Base-by-base conservation (phyloP, 192 early-diverging fungal species). In the Umbelopsis ramanniana region DNA sequence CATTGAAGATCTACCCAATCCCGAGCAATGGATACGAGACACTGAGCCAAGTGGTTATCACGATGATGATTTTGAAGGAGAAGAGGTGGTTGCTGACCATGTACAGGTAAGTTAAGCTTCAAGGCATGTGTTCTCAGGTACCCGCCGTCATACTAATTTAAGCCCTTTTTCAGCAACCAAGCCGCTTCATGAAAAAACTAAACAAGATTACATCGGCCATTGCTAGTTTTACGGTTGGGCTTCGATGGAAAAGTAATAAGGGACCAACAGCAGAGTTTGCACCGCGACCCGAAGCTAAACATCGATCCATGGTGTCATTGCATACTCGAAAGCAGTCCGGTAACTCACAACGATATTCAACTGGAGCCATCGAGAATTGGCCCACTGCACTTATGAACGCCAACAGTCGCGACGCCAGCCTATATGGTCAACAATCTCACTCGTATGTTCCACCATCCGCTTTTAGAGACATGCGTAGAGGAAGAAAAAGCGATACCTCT, bases 31-130 rank as follows among this genome's bases (percentile, higher is more conserved):
- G 96, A 88, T 90, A 14, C 78, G 79, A 21, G 90, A 94, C 57
- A 92, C 94, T 12, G 91, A 95, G 75, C 95, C 93, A 26, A 72
- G 82, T 5, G 80, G 85, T 26, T 85, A 89, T 38, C 90, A 89
- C 22, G 86, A 81, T 15, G 79, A 96, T 19, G 80, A 86, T 3
- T 63, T 76, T 24, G n/a, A 45, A n/a, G 89, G 92, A 5, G 88
- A 90, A 21, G 94, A 96, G 40, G 94, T 97, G 72, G 85, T 96
- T 4, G 2, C 52, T 38, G 37, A n/a, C 52, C 87, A 87, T 24
- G 78, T 83, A 21, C 88, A 92, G 9, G 82, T 91, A n/a, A n/a
- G n/a, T n/a, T n/a, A n/a, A n/a, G n/a, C n/a, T n/a, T n/a, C n/a
- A n/a, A n/a, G n/a, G n/a, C n/a, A n/a, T n/a, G n/a, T n/a, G n/a